Conservation (phyloP, 225 moss, liverwort and hornwort genomes). For the Thuidium tamariscinum region DNA sequence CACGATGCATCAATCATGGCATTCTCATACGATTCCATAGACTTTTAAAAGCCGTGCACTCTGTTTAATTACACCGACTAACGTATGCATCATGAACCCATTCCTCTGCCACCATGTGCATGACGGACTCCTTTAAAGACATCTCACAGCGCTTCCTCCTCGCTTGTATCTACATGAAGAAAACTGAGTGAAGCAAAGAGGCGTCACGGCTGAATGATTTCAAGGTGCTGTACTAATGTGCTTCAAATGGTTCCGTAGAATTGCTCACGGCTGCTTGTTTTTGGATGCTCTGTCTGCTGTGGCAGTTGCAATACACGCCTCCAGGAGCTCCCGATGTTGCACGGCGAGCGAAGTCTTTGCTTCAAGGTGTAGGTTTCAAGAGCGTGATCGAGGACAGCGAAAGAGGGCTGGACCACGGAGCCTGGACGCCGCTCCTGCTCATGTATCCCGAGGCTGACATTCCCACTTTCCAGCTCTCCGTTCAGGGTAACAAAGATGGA, state of each 20-base stretch:
- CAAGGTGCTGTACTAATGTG: not conserved
- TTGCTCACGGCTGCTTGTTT: not conserved
- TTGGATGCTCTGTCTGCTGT: not conserved
- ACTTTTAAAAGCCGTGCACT: no score
- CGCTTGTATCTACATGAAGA: not conserved
- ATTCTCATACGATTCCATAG: not conserved
- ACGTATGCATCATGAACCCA: not conserved
- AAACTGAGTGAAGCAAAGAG: no score
- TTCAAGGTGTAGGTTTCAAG: slow-evolving; percentile 55
- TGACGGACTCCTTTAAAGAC: no score
- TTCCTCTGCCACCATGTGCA: not conserved
- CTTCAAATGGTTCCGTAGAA: not conserved
- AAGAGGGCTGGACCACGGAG: slow-evolving; percentile 82
- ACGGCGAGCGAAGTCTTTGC: slow-evolving; percentile 43
- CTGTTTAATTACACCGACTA: not conserved
- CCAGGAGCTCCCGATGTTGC: slow-evolving; percentile 71
- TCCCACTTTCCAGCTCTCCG: slow-evolving; percentile 71
- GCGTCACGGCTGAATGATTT: not conserved
- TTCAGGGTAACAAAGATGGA: slow-evolving; percentile 40
- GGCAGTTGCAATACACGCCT: slow-evolving; percentile 60
- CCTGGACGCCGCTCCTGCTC: slow-evolving; percentile 65
- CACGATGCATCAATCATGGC: not conserved
- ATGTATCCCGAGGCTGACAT: slow-evolving; percentile 67
- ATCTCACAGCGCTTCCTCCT: not conserved
- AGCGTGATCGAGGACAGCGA: slow-evolving; percentile 39